Evolutionary conservation across 257 asterid species (phyloP).

Genomic region (Nyctanthes arbortristis): DNA sequence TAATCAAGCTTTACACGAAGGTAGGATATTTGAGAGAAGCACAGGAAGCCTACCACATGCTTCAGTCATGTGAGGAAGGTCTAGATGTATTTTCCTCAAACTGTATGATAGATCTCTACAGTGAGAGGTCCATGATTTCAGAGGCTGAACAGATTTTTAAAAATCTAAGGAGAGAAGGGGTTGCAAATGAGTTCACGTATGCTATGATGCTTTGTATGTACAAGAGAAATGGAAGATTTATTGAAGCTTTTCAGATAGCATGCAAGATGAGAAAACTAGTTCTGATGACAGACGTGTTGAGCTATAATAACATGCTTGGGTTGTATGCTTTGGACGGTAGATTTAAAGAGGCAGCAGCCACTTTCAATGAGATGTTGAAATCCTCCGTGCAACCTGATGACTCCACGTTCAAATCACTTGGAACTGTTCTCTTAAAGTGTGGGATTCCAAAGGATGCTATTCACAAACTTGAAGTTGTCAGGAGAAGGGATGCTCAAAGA

Average conservation of each 20-base stretch:
- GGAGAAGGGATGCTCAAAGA: slow-evolving; percentile 47
- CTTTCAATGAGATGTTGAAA: slow-evolving; percentile 68
- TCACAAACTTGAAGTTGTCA: slow-evolving; percentile 46
- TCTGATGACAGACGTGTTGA: slow-evolving; percentile 72
- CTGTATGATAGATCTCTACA: slow-evolving; percentile 92
- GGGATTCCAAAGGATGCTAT: slow-evolving; percentile 73
- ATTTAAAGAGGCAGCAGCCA: slow-evolving; percentile 69
- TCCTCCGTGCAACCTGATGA: slow-evolving; percentile 65
- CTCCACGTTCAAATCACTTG: slow-evolving; percentile 70
- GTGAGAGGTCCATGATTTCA: slow-evolving; percentile 68
- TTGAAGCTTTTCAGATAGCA: slow-evolving; percentile 70
- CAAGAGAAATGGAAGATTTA: slow-evolving; percentile 69
- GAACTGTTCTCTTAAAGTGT: slow-evolving; percentile 66
- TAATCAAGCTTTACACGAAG: slow-evolving; percentile 85
- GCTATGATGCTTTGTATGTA: slow-evolving; percentile 98
- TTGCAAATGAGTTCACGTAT: slow-evolving; percentile 83
- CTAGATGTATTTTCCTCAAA: slow-evolving; percentile 75
- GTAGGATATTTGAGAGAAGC: slow-evolving; percentile 86
- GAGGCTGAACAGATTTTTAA: slow-evolving; percentile 77
- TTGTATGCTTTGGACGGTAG: slow-evolving; percentile 82
- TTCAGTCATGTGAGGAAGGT: slow-evolving; percentile 45
- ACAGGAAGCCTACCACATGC: slow-evolving; percentile 49
- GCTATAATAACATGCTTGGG: slow-evolving; percentile 73
- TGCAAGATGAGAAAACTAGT: slow-evolving; percentile 71
- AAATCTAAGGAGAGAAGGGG: slow-evolving; percentile 47